Base-by-base conservation (phyloP, 2,329 filamentous ascomycete species). In the Blumeria graminis region DNA sequence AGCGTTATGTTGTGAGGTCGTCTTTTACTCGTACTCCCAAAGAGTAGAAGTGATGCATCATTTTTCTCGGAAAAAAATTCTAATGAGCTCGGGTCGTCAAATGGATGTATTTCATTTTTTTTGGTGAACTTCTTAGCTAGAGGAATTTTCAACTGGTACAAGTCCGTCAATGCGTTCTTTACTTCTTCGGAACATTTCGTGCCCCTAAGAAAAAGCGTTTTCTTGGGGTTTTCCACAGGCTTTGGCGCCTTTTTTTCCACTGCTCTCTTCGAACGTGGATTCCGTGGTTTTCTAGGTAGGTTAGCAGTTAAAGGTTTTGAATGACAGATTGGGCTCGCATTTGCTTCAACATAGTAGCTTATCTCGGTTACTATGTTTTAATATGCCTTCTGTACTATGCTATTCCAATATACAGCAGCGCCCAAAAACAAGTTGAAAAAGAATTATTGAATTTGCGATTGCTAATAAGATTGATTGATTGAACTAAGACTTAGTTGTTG, bases 41-140 rank as follows among this genome's bases (percentile, higher is more conserved):
- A 94, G 62, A 92, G 76, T 62, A 95, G 76, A 52, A 95, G 73
- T 50, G 81, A 84, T 65, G 86, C 82, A 69, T 98, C 92, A 71
- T 98, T 98, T 74, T 96, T 98, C 67, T 89, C 82, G 60, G 84
- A 83, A 74, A 98, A 89, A 74, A 98, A 98, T 71, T 95, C 87
- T 62, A 96, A 77, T 56, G 84, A 90, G 33, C 82, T 75, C 61
- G 84, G 73, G 68, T 93, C 88, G 69, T 95, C 90, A 69, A 98
- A 98, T 1, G 92, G 92, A 69, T 92, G 88, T 64, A 94, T 84
- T 63, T 81, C 76, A 70, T 98, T 98, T 74, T 96, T 96, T 77
- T 96, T 98, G 70, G 81, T 86, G 73, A 98, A 94, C 63, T 89
- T 88, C 69, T 93, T 83, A 61, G 82, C 82, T 59, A 90, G 76